These are phyloP conservation scores for Aspergillus hiratsukae DNA, from an alignment of 2,329 filamentous ascomycete species.

Conservation along the genomic window DNA sequence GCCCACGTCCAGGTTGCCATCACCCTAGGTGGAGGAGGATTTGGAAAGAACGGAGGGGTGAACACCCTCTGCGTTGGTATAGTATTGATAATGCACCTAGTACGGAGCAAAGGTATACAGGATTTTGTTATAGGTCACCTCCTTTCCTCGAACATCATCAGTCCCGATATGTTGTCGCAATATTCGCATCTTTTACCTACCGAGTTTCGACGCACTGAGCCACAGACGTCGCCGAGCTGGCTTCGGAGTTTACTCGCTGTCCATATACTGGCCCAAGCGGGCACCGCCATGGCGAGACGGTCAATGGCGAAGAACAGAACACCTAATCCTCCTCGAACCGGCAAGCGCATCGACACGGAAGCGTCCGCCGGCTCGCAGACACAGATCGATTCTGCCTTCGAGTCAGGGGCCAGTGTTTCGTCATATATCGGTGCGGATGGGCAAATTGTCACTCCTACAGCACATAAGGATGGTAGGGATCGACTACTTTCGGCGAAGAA, in stretches of 20 bases:
- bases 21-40: slow-evolving; percentile 74
- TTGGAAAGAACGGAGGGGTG: slow-evolving; percentile 44
- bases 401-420: slow-evolving; percentile 40
- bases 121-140: slow-evolving; percentile 48
- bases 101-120: slow-evolving; percentile 44
- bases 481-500: slow-evolving; percentile 66
- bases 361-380: slow-evolving; percentile 41
- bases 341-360: slow-evolving; percentile 44
- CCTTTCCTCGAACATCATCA: slow-evolving; percentile 42
- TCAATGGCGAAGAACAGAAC: slow-evolving; percentile 44
- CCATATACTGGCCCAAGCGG: slow-evolving; percentile 47
- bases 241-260: slow-evolving; percentile 46
- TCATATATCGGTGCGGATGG: slow-evolving; percentile 39
- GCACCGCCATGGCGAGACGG: slow-evolving; percentile 45
- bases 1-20: slow-evolving; percentile 92
- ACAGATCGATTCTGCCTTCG: slow-evolving; percentile 40
- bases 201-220: slow-evolving; percentile 40
- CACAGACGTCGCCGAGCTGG: slow-evolving; percentile 42
- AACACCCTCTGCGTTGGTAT: slow-evolving; percentile 44
- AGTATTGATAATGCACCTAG: slow-evolving; percentile 43
- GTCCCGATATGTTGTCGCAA: slow-evolving; percentile 39
- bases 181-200: slow-evolving; percentile 41
- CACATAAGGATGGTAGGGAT: slow-evolving; percentile 51
- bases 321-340: slow-evolving; percentile 36
- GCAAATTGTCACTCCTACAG: slow-evolving; percentile 49